Percentiles rank a stretch among this genome's conserved stretches.
Evolutionary conservation across 768 basidiomycete genomes (phyloP).

Genomic region (Strobilomyces dryophilus): DNA sequence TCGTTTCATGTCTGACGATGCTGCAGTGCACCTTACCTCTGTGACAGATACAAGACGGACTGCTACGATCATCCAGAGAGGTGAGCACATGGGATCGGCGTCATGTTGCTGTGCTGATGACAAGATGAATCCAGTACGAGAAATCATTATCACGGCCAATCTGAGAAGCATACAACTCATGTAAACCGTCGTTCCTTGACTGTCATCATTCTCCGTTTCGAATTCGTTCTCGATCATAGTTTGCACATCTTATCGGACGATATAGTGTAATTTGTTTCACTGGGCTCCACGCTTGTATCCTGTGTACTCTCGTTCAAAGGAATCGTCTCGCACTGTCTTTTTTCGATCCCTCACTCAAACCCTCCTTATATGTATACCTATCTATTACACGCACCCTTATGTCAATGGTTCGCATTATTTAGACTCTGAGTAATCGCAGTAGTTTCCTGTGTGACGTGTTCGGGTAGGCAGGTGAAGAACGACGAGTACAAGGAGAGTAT

Average conservation of each 20-base stretch:
- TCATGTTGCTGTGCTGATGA: slow-evolving; percentile 3
- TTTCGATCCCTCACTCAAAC: not conserved
- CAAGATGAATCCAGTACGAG: slow-evolving; percentile 45
- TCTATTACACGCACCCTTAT: slow-evolving; percentile 17
- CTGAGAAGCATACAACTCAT: slow-evolving; percentile 49
- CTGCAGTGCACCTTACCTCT: slow-evolving; percentile 69
- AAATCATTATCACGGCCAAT: slow-evolving; percentile 66
- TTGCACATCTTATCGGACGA: slow-evolving; percentile 16
- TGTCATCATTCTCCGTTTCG: slow-evolving; percentile 1
- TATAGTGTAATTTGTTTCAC: slow-evolving; percentile 15
- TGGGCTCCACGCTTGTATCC: slow-evolving; percentile 14
- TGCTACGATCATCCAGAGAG: slow-evolving; percentile 66
- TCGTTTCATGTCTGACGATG: slow-evolving; percentile 7
- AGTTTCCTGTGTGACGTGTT: not conserved
- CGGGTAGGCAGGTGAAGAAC: not conserved
- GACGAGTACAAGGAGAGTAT: slow-evolving; percentile 6
- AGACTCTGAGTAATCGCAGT: not conserved
- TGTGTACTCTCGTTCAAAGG: slow-evolving; percentile 10
- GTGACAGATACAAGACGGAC: slow-evolving; percentile 80
- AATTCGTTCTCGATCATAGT: slow-evolving; percentile 6
- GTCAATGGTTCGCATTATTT: slow-evolving; percentile 3
- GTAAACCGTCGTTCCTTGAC: slow-evolving; percentile 16
- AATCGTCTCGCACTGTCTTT: slow-evolving; percentile 12
- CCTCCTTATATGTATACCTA: slow-evolving; percentile 24
- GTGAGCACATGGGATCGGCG: slow-evolving; percentile 37